phyloP scores from a whole-genome alignment of 768 basidiomycete species.

The Cubamyces sp. region DNA sequence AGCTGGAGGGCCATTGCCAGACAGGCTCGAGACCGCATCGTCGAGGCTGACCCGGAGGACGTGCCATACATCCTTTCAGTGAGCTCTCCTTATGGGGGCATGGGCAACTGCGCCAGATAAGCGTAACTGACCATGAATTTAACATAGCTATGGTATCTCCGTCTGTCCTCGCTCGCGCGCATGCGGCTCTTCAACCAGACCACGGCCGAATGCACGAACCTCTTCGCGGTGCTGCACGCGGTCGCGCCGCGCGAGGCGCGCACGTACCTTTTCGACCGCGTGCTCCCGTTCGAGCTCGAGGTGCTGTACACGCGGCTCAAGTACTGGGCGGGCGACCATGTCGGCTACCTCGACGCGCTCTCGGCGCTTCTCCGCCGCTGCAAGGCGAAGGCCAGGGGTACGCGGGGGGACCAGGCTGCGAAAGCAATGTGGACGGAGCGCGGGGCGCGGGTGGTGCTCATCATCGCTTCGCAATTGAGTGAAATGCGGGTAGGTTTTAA shows the following conservation, averaged over 20 bases:
- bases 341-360: constrained; percentile 80
- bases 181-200: constrained; percentile 86
- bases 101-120: too few relatives aligned
- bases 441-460: constrained; percentile 71
- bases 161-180: constrained; percentile 76
- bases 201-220: constrained; percentile 81
- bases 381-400: constrained; percentile 45
- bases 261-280: constrained; percentile 58
- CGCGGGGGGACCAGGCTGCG: constrained; percentile 32
- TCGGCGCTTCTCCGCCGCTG: constrained; percentile 65
- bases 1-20: constrained; percentile 85
- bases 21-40: constrained; percentile 81
- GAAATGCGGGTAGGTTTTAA: constrained; percentile 74
- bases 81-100: constrained; percentile 18
- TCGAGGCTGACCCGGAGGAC: constrained; percentile 71
- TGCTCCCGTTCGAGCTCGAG: constrained; percentile 59
- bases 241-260: constrained; percentile 42
- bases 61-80: constrained; percentile 67
- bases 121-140: too few relatives aligned
- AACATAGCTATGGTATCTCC: constrained; percentile 86
- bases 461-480: constrained; percentile 79
- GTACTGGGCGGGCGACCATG: constrained; percentile 82
- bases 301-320: constrained; percentile 75
- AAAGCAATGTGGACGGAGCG: constrained; percentile 83
- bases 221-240: constrained; percentile 67